These are phyloP conservation scores for Puccinellia tenuiflora DNA, from an alignment of 176 grass and related monocot species.

Conservation along the genomic window DNA sequence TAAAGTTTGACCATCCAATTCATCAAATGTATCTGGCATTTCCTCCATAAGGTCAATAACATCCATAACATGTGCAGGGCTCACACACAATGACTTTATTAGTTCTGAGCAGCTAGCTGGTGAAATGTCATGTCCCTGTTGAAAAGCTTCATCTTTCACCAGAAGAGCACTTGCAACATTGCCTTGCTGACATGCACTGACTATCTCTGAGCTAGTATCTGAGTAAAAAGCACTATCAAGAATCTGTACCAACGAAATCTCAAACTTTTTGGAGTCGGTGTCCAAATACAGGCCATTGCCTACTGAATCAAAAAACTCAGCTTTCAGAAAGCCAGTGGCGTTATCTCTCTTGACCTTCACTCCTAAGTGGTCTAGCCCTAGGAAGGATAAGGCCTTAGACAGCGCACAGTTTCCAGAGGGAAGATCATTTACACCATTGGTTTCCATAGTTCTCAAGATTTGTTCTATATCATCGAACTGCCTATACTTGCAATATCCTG, in stretches of 20 bases:
- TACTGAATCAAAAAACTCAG: conserved; percentile 93
- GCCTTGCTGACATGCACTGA: conserved; percentile 51
- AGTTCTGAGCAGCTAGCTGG: conserved; percentile 39
- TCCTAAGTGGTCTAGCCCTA: conserved; percentile 62
- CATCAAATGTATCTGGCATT: conserved; percentile 41
- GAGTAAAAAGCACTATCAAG: conserved; percentile 49
- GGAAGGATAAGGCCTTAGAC: conserved; percentile 65
- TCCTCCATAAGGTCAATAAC: conserved; percentile 44
- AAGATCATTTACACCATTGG: conserved; percentile 38
- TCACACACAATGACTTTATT: conserved; percentile 43
- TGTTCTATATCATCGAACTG: conserved; percentile 80
- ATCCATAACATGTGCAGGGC: conserved; percentile 38
- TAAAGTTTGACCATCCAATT: conserved; percentile 58
- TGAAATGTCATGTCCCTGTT: conserved; percentile 60
- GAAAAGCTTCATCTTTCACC: conserved; percentile 57
- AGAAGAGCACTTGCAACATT: conserved; percentile 49
- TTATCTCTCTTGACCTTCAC: conserved; percentile 97
- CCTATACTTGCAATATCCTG: conserved; percentile 83
- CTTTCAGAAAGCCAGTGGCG: conserved; percentile 48
- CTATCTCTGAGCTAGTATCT: conserved; percentile 45
- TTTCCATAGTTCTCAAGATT: conserved; percentile 50
- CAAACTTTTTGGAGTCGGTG: conserved; percentile 63
- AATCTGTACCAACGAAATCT: conserved; percentile 56
- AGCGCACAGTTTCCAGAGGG: conserved; percentile 55
- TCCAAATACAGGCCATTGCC: conserved; percentile 90